Evolutionary conservation across 2,329 filamentous ascomycete species (phyloP), one percentile per base, ranked within the genome.

Genomic region (Verticillium albo-atrum): DNA sequence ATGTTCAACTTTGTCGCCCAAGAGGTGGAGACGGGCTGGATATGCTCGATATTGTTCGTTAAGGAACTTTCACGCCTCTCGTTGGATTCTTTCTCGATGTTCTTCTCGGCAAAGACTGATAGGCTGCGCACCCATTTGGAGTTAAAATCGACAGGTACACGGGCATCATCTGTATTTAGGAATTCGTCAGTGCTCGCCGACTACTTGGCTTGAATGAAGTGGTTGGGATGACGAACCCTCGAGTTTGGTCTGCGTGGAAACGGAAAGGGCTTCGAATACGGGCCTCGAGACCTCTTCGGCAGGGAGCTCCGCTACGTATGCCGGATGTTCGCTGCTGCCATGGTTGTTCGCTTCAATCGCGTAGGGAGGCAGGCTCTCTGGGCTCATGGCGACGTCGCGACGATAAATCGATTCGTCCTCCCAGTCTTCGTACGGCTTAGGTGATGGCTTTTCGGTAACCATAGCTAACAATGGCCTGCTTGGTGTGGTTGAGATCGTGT

Each of bases 1-100:
- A 92, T 79, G 71, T 91, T 91, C 58, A 90, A 20, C 42, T 50
- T 50, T 7, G 42, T 50, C 42, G 42, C 42, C 42, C 42, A 50
- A 10, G 30, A 32, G 42, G 42, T 32, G 30, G 32, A 51, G 55
- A 12, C 32, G 20, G n/a, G 34, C 28, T 51, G 55, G 34, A 58
- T 17, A 52, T 52, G 20, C 55, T 55, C 20, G 2, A 20, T 9
- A 23, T 50, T 7, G 10, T n/a, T n/a, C 20, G 4, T 12, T 9
- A 7, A 12, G 10, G 20, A 2, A 20, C 51, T 53, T 20, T 53
- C 51, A 1, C 25, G 26, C 51, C 25, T 17, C n/a, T 53, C 26
- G 4, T 15, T 30, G 4, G 14, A 9, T 53, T 30, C 25, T 30
- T 28, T 53, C 6, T 30, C 17, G 28, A 54, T 54, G 6, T n/a